These are phyloP conservation scores for Fusarium pseudonygamai DNA, from an alignment of 2,329 filamentous ascomycete genomes.

Conservation along the genomic window DNA sequence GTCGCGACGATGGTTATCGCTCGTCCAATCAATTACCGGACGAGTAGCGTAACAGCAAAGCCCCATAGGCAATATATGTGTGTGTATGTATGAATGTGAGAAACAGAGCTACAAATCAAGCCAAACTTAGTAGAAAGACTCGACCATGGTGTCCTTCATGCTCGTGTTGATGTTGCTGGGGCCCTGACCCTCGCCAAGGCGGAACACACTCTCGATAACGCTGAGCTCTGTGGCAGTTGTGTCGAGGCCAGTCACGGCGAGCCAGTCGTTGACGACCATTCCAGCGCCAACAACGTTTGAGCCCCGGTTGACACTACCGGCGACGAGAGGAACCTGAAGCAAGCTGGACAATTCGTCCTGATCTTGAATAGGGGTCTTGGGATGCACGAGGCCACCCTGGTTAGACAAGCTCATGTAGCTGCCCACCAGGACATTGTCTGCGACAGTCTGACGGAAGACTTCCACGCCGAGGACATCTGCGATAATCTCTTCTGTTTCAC, in stretches of 20 bases:
- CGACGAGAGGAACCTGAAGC: conserved; percentile 94
- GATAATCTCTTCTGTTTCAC: conserved; percentile 98
- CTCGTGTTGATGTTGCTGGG: conserved; percentile 81
- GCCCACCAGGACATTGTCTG: conserved; percentile 95
- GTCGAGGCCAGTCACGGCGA: conserved; percentile 91
- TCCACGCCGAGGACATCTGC: conserved; percentile 91
- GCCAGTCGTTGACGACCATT: conserved; percentile 78
- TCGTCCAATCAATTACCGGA: conserved; percentile 24
- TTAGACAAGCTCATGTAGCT: conserved; percentile 97
- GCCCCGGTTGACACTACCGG: conserved; percentile 92
- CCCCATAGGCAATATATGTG: conserved; percentile 8
- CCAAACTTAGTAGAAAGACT: conserved; percentile 87
- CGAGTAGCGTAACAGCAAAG: conserved; percentile 24
- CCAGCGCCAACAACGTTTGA: conserved; percentile 90
- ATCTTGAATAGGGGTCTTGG: conserved; percentile 96
- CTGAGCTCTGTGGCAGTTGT: conserved; percentile 98
- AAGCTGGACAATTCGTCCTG: conserved; percentile 96
- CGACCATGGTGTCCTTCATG: conserved; percentile 98
- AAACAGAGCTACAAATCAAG: conserved; percentile 9
- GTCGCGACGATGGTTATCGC: background rate
- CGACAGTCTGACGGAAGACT: conserved; percentile 93
- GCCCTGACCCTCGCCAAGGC: conserved; percentile 85
- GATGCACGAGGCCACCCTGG: conserved; percentile 95
- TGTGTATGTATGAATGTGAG: background rate
- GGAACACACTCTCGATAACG: conserved; percentile 95